These are phyloP conservation scores for Trematosphaeria pertusa DNA, from an alignment of 2,329 filamentous ascomycete genomes.

Conservation along the genomic window DNA sequence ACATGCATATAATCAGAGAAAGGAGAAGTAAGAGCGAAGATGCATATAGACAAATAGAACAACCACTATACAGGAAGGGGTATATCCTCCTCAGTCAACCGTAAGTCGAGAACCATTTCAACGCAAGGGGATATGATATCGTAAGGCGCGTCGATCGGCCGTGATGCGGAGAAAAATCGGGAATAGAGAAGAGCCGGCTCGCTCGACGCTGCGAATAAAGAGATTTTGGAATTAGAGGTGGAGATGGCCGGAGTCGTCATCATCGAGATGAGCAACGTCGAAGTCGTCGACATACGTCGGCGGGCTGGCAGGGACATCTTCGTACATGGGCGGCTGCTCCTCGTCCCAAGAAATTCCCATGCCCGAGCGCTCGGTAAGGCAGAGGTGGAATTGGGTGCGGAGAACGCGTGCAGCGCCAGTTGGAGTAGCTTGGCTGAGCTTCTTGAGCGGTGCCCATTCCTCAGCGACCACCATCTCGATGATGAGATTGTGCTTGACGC, in stretches of 20 bases:
- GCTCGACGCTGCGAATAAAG: too few species aligned
- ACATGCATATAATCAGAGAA: not conserved
- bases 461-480: constrained; percentile 94
- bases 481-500: constrained; percentile 83
- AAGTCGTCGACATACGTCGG: constrained; percentile 60
- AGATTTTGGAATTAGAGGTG: constrained; percentile 2
- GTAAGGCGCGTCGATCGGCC: not conserved
- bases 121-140: too few species aligned
- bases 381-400: constrained; percentile 86
- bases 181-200: not conserved
- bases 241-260: constrained; percentile 13
- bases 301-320: constrained; percentile 87
- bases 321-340: constrained; percentile 91
- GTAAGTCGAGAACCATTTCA: too few species aligned
- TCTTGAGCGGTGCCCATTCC: constrained; percentile 76
- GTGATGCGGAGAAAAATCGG: not conserved
- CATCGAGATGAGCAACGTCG: constrained; percentile 27
- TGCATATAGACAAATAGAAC: not conserved
- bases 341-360: constrained; percentile 97
- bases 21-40: constrained; percentile 5
- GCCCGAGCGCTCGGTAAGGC: constrained; percentile 82
- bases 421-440: constrained; percentile 77
- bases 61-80: constrained; percentile 7
- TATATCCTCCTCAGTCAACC: constrained; percentile 21
- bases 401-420: constrained; percentile 91